phyloP scores from a whole-genome alignment of 2,329 filamentous ascomycete species.

The Teratosphaeria epicoccoides region DNA sequence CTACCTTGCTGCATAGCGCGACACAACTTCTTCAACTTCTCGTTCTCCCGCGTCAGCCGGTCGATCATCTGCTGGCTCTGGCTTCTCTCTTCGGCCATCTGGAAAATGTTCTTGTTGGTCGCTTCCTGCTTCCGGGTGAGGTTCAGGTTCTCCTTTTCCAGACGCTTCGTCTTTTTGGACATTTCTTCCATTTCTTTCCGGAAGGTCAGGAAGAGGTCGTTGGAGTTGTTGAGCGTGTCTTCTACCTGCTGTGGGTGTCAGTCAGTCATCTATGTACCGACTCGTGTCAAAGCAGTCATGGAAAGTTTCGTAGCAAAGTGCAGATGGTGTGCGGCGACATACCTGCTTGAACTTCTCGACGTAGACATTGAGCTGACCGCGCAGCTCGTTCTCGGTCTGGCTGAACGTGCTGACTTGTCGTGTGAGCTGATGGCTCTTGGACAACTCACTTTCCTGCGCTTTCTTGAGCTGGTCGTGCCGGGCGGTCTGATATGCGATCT shows the following conservation, averaged over 20 bases:
- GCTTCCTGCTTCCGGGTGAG: conserved; percentile 88
- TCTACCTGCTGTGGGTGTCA: conserved; percentile 64
- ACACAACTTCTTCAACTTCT: conserved; percentile 87
- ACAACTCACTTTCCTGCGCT: conserved; percentile 68
- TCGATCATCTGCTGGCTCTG: conserved; percentile 67
- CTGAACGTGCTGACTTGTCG: conserved; percentile 89
- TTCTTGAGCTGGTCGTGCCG: conserved; percentile 86
- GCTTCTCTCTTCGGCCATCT: conserved; percentile 90
- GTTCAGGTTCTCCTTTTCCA: conserved; percentile 91
- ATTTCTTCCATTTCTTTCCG: conserved; percentile 99
- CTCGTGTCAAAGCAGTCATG: neutral
- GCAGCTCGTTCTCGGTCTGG: conserved; percentile 85
- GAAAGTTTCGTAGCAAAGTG: neutral
- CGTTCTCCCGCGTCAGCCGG: conserved; percentile 70
- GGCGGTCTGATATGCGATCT: conserved; percentile 84
- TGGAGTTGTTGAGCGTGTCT: conserved; percentile 96
- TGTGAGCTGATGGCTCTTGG: conserved; percentile 74
- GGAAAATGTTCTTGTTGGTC: conserved; percentile 86
- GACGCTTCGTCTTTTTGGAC: conserved; percentile 94
- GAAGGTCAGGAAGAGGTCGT: conserved; percentile 93
- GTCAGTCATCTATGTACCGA: conserved; percentile 21
- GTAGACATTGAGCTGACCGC: conserved; percentile 94
- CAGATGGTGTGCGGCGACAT: conserved; percentile 20
- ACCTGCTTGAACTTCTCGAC: conserved; percentile 99
- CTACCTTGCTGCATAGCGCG: conserved; percentile 94